Conservation (phyloP, 1,139 yeast species). For the Geotrichum macrosporum region DNA sequence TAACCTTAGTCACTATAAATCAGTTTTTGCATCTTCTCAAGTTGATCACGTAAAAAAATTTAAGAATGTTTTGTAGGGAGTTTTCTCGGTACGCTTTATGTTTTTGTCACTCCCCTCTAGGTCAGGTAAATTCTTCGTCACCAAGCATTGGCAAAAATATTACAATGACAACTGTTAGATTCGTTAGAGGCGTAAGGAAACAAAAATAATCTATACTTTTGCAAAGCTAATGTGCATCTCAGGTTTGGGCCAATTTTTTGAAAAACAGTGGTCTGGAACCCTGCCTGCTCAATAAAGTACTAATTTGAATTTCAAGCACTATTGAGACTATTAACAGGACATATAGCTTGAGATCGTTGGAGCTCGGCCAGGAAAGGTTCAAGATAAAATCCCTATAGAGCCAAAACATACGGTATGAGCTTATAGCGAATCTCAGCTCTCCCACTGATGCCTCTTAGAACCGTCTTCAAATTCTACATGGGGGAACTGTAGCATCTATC, state of each 20-base stretch:
- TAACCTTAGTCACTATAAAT: background rate
- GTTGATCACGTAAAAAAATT: no score
- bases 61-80: no score
- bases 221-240: background rate
- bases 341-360: slow-evolving; percentile 31
- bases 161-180: slow-evolving; percentile 16
- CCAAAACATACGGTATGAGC: slow-evolving; percentile 37
- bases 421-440: background rate
- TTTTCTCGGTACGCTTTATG: no score
- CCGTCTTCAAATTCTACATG: slow-evolving; percentile 42
- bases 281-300: slow-evolving; percentile 34
- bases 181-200: slow-evolving; percentile 19
- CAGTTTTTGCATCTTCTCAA: background rate
- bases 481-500: slow-evolving; percentile 41
- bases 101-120: no score
- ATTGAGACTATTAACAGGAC: no score
- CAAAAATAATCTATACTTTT: no score
- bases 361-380: slow-evolving; percentile 39
- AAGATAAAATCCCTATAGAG: slow-evolving; percentile 36
- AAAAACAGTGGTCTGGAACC: slow-evolving; percentile 40
- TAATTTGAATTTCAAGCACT: no score
- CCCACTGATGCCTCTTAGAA: slow-evolving; percentile 29
- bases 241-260: slow-evolving; percentile 40
- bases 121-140: no score
- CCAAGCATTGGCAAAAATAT: no score